These are phyloP conservation scores for Eimeria sp. DNA, from an alignment of 169 alveolate species.

Conservation along the genomic window DNA sequence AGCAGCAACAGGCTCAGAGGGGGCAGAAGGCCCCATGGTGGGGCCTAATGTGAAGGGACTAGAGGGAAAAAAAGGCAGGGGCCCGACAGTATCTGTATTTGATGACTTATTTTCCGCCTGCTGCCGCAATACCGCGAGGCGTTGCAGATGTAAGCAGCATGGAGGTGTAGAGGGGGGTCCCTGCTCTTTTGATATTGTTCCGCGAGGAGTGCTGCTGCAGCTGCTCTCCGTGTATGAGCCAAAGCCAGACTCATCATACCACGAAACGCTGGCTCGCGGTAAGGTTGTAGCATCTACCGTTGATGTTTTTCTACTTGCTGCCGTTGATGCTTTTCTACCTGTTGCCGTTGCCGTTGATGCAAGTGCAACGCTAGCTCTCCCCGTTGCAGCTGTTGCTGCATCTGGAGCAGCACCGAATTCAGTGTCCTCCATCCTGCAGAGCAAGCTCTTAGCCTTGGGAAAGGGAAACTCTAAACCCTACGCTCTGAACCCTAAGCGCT, in stretches of 20 bases:
- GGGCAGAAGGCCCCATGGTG: neutral
- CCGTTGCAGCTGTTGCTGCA: constrained; percentile 31
- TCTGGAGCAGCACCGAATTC: neutral
- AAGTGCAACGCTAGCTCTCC: neutral
- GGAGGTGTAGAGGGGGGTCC: constrained; percentile 18
- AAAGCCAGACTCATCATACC: neutral
- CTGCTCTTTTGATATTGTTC: neutral
- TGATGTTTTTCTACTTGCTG: neutral
- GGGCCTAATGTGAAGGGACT: neutral
- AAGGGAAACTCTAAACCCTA: constrained; percentile 2
- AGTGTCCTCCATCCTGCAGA: constrained; percentile 4
- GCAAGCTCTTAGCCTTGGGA: neutral
- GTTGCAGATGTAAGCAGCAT: constrained; percentile 32
- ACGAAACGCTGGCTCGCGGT: neutral
- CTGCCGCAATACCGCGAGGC: constrained; percentile 18
- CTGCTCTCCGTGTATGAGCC: neutral
- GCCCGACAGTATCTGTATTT: neutral
- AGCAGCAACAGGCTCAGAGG: neutral
- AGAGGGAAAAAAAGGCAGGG: neutral
- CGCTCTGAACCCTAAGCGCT: neutral
- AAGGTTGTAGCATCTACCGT: neutral
- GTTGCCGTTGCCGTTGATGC: neutral
- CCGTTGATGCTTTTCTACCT: neutral
- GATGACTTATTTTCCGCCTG: neutral
- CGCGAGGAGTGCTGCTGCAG: neutral